These are phyloP conservation scores for Aristolochia fimbriata DNA, from an alignment of 164 flowering plant species.

Conservation along the genomic window DNA sequence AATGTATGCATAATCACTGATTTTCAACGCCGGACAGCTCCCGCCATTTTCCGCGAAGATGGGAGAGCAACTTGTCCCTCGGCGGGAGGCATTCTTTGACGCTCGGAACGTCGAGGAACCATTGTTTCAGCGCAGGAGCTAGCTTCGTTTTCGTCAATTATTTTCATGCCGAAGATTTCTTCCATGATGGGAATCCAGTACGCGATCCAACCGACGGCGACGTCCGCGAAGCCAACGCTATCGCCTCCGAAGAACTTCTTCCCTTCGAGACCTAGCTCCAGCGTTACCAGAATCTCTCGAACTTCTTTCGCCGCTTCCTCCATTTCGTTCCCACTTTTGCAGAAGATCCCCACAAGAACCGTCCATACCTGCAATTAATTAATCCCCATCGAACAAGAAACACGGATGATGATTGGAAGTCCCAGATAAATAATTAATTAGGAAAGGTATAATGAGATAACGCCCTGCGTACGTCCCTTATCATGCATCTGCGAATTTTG, in stretches of 20 bases:
- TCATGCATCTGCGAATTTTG: constrained; percentile 5
- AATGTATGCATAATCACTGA: no score
- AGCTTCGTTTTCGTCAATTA: constrained; percentile 2
- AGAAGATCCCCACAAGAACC: not conserved
- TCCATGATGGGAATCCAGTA: constrained; percentile 1
- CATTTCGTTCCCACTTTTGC: constrained; percentile 1
- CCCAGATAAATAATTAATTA: no score
- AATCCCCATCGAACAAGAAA: not conserved
- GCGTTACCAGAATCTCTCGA: constrained; percentile 2
- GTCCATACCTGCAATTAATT: constrained; percentile 2
- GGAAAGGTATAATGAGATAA: no score
- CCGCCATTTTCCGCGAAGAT: not conserved
- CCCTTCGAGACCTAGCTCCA: constrained; percentile 5
- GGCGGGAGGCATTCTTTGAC: constrained; percentile 8
- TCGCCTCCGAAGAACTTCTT: constrained; percentile 9
- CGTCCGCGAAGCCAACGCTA: constrained; percentile 1
- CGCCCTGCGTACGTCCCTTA: not conserved
- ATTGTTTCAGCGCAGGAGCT: constrained; percentile 1
- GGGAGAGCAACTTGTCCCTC: not conserved
- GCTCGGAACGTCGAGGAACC: constrained; percentile 3
- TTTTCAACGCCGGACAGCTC: no score
- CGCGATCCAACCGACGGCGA: constrained; percentile 5
- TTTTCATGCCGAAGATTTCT: constrained; percentile 2
- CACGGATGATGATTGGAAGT: not conserved
- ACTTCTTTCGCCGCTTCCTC: constrained; percentile 3